Base-by-base conservation (phyloP, 2,329 filamentous ascomycete genomes). In the Gremmenia infestans region DNA sequence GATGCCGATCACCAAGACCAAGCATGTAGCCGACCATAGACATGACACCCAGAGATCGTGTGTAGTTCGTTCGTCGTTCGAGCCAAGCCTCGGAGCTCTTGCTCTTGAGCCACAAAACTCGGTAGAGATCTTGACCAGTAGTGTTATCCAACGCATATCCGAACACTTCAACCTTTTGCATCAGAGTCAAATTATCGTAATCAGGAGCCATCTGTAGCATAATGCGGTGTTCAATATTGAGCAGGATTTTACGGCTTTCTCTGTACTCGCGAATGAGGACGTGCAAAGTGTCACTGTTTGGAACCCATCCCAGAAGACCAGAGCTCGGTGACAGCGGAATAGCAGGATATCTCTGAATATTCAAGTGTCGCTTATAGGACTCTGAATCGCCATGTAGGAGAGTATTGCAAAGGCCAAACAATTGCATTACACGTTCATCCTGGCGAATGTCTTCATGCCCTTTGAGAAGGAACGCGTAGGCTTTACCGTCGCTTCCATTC, bases 11-110 rank as follows among this genome's bases (percentile, higher is more conserved):
- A 53, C 94, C 94, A 14, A 99, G 79, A 58, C 94, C 95, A 22
- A 99, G 84, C 62, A 99, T 97, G 72, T 99, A 99, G 61, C 94
- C 94, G n/a, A 97, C 94, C 91, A 99, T 99, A n/a, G 91, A 97
- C 94, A 99, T 99, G 67, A 99, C 94, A 65, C 91, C 94, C 2
- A 99, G 80, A 1, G 93, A 97, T 56, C 94, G 88, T 17, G 94
- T 99, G 75, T 99, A 99, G 71, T 96, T 99, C n/a, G 95, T 99
- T 52, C 94, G 88, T 45, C 94, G 83, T 72, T 97, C 94, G 36
- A 99, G 85, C 94, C 94, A 99, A 2, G 93, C 88, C 72, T 99
- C 94, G 0, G 93, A 97, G 59, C 89, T 96, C 79, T 97, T 97
- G 69, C 91, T 96, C 82, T 99, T 99, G 64, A 99, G 81, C 94